Base-by-base conservation (phyloP, 495 filamentous ascomycete genomes). In the Penicillium dipodomyicola region DNA sequence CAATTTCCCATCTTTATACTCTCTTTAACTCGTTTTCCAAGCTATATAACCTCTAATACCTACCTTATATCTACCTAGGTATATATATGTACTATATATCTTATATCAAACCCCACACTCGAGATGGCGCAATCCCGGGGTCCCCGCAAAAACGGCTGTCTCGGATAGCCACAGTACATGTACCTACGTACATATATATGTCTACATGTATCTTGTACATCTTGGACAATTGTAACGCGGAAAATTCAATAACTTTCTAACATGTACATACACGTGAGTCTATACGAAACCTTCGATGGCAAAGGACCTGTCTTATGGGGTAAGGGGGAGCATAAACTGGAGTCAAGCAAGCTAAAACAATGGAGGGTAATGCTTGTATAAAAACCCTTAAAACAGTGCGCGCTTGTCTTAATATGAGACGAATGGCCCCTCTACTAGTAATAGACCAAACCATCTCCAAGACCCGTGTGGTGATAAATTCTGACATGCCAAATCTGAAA, bases 101-200 rank as follows among this genome's bases (percentile, higher is more conserved):
- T 27, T 4, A 46, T 46, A 46, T 23, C 23, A 15, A 1, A 15
- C 30, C 10, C 27, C 29, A 20, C 47, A 30, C 33, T 29, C 23
- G 25, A 30, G 35, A 22, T 46, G 41, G 52, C 29, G 52, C 40
- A 46, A 54, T 52, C 25, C 49, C 27, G 51, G 51, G 51, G 51
- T 54, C 51, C 51, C 51, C 51, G 41, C 51, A 54, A 43, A 27
- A 40, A 15, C 32, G 39, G 39, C n/a, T 33, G n/a, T 53, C 20
- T 44, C 51, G 48, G 48, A 50, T 50, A 49, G 7, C 19, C 4
- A 20, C 5, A 33, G 41, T 43, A 42, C 23, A 25, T 25, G 41
- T 23, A 29, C 27, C 27, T 29, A 29, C 0, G 4, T 29, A 4
- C 20, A 45, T 20, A 49, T 49, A 4, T 11, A 25, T n/a, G 5